Evolutionary conservation across 2,329 filamentous ascomycete species (phyloP), one percentile per base, ranked within the genome.

Genomic region (Claviceps sorghi): DNA sequence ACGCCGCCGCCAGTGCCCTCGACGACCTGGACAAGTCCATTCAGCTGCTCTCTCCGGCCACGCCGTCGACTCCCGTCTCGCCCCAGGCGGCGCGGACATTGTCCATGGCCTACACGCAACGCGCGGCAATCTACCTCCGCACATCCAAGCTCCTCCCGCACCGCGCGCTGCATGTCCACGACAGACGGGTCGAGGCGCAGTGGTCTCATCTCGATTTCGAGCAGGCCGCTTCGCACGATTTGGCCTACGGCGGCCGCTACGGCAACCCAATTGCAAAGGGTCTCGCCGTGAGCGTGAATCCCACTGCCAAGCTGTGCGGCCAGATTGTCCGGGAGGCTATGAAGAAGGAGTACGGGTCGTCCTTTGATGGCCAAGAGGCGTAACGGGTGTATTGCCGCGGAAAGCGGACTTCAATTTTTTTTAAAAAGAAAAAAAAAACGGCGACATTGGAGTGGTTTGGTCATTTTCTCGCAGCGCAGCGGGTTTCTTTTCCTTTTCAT

Each of bases 101-200:
- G 9, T 79, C 82, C 1, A 79, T 82, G 58, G 81, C 84, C 4
- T 79, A 86, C 59, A 88, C 84, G 0, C 86, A 90, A 64, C 76
- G 84, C 48, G 85, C 78, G 3, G 79, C 80, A 36, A 67, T 85
- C 38, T 83, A 82, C 58, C 75, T 81, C 56, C 71, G 72, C 57
- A 80, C 79, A 1, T 72, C 77, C 53, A 83, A 79, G 59, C 60
- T 77, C 49, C 56, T 72, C 41, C 51, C 59, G 7, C 55, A 61
- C 46, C 65, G 65, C n/a, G 61, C 61, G 29, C 53, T 75, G 29
- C 66, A 70, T 30, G 60, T 77, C 4, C 66, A 67, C 9, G 63
- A 58, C 11, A 53, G 50, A 6, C 68, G 76, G 42, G 64, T 62
- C 41, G 77, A 82, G 60, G 62, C 65, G 1, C 58, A 53, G 0